phyloP scores from a whole-genome alignment of 768 basidiomycete genomes.

The Sarcomyxa edulis region DNA sequence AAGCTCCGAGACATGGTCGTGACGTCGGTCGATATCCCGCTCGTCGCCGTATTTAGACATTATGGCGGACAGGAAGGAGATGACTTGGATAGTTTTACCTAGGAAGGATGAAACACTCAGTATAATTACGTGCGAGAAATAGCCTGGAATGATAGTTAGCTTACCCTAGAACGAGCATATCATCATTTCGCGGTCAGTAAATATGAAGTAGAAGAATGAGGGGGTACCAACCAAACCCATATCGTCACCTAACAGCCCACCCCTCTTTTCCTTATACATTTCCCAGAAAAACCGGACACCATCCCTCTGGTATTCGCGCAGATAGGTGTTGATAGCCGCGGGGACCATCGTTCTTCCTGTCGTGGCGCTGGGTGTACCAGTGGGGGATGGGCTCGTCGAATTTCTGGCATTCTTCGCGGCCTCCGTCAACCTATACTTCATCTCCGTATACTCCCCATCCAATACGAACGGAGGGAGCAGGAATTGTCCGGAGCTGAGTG shows the following conservation, averaged over 20 bases:
- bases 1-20: constrained; percentile 57
- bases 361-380: no score
- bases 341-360: constrained; percentile 50
- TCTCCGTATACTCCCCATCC: constrained; percentile 34
- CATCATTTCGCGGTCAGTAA: constrained; percentile 1
- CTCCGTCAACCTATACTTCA: no score
- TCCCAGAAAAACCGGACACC: constrained; percentile 81
- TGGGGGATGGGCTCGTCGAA: no score
- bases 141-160: constrained; percentile 4
- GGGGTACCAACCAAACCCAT: constrained; percentile 71
- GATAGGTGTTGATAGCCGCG: constrained; percentile 70
- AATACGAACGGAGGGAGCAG: constrained; percentile 44
- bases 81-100: constrained; percentile 95
- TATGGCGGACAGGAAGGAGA: constrained; percentile 84
- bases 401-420: no score
- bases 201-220: neutral
- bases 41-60: constrained; percentile 75
- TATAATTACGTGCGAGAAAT: neutral
- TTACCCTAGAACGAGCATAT: constrained; percentile 17
- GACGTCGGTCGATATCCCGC: constrained; percentile 63
- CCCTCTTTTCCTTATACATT: constrained; percentile 59
- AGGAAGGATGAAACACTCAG: constrained; percentile 9
- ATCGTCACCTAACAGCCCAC: constrained; percentile 90
- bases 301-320: constrained; percentile 89
- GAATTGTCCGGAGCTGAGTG: constrained; percentile 37